Evolutionary conservation across 2,329 filamentous ascomycete genomes (phyloP).

Genomic region (Fusarium humuli): DNA sequence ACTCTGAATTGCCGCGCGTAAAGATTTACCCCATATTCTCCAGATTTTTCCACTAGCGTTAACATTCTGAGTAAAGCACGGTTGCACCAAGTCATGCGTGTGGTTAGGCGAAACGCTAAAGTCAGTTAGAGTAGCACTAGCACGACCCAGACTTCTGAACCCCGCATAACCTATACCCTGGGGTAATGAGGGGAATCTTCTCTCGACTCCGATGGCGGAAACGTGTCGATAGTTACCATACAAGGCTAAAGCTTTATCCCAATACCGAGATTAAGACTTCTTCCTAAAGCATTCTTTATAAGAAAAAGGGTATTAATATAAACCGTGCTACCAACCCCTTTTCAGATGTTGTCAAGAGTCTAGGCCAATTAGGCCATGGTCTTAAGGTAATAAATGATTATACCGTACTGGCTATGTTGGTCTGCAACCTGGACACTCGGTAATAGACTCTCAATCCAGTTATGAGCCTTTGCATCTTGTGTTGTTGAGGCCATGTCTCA

Average conservation of each 20-base stretch:
- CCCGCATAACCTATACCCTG: slow-evolving; percentile 5
- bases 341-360: no score
- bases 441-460: no score
- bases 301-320: no score
- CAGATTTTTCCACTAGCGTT: neutral
- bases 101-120: neutral
- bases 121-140: slow-evolving; percentile 2
- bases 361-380: no score
- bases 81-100: neutral
- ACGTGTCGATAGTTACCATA: neutral
- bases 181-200: neutral
- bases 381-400: no score
- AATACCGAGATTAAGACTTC: neutral
- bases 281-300: neutral
- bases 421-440: no score
- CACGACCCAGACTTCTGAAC: slow-evolving; percentile 3
- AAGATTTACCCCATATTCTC: slow-evolving; percentile 12
- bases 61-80: neutral
- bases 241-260: slow-evolving; percentile 1
- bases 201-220: neutral
- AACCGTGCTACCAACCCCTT: no score
- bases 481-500: no score
- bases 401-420: no score
- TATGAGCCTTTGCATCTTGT: no score
- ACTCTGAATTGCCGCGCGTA: slow-evolving; percentile 8